Conservation (phyloP, 345 rosid species). For the Salix suchowensis region DNA sequence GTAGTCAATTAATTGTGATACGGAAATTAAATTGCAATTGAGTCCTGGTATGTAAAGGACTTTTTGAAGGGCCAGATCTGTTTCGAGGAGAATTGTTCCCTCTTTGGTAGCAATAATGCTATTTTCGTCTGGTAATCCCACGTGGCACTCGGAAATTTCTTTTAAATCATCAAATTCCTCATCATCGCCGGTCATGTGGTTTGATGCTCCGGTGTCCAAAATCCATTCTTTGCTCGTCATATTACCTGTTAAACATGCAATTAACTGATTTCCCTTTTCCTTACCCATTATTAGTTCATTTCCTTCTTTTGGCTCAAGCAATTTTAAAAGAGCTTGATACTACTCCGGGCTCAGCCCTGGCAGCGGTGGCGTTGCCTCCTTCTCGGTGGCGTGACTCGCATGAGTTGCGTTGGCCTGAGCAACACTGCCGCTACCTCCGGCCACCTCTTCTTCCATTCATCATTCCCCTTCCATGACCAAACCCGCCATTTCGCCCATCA, state of each 20-base stretch:
- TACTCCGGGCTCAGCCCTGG: not conserved
- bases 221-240: too few relatives aligned
- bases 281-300: not conserved
- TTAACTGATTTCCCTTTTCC: fast-evolving
- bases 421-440: too few relatives aligned
- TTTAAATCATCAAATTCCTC: too few relatives aligned
- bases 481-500: not conserved
- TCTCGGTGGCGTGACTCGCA: too few relatives aligned
- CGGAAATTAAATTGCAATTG: not conserved
- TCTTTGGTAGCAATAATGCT: not conserved
- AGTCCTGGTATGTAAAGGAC: too few relatives aligned
- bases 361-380: not conserved
- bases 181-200: too few relatives aligned
- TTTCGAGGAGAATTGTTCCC: not conserved
- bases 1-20: not conserved
- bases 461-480: not conserved
- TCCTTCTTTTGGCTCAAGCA: not conserved
- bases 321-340: not conserved
- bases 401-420: not conserved
- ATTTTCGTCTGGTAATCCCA: too few relatives aligned
- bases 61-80: too few relatives aligned
- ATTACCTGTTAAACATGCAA: too few relatives aligned
- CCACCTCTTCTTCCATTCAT: not conserved
- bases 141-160: too few relatives aligned
- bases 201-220: too few relatives aligned